phyloP scores from a whole-genome alignment of 495 filamentous ascomycete genomes.

The Hypoxylon fragiforme region DNA sequence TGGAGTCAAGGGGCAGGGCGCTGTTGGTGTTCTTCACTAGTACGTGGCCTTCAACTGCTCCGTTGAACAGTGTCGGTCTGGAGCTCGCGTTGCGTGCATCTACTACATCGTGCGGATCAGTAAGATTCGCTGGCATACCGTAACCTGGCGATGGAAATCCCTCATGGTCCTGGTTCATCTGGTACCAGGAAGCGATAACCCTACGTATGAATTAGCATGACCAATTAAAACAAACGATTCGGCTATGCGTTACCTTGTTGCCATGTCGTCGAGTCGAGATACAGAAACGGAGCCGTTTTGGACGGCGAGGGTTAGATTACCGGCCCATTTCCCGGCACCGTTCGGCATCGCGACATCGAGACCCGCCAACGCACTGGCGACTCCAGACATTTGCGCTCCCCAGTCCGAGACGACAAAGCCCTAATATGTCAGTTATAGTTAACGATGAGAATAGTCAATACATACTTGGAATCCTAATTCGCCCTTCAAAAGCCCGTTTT shows the following conservation, averaged over 20 bases:
- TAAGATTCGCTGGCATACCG: not conserved
- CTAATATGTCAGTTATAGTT: not conserved
- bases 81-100: not conserved
- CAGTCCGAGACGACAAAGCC: slow-evolving; percentile 58
- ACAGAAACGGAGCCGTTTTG: slow-evolving; percentile 43
- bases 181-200: slow-evolving; percentile 50
- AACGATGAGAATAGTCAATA: not conserved
- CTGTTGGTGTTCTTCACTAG: slow-evolving; percentile 55
- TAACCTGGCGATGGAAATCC: slow-evolving; percentile 34
- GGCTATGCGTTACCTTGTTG: not conserved
- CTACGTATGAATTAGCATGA: slow-evolving; percentile 26
- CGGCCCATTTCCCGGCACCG: slow-evolving; percentile 17
- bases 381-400: slow-evolving; percentile 51
- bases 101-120: not conserved
- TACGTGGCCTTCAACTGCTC: slow-evolving; percentile 47
- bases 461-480: slow-evolving; percentile 57
- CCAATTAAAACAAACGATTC: not conserved
- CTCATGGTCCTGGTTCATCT: slow-evolving; percentile 42
- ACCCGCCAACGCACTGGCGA: slow-evolving; percentile 46
- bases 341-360: slow-evolving; percentile 54
- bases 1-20: slow-evolving; percentile 47
- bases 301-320: slow-evolving; percentile 34
- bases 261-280: slow-evolving; percentile 46
- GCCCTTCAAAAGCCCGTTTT: slow-evolving; percentile 55
- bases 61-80: slow-evolving; percentile 1